Evolutionary conservation across 768 basidiomycete genomes (phyloP).

Genomic region (Phaeotremella fagi): DNA sequence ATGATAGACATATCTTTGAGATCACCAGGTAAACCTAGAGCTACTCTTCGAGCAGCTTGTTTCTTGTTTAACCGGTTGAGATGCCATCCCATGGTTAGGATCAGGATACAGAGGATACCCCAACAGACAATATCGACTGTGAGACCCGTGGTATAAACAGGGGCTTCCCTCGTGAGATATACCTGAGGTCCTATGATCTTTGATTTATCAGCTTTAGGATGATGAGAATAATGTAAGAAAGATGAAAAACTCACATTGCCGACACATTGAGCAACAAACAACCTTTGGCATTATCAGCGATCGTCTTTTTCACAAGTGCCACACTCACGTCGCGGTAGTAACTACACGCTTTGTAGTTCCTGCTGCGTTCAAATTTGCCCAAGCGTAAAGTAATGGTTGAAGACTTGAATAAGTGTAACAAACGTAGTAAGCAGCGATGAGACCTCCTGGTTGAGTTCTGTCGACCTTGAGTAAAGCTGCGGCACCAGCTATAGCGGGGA

Average conservation of each 20-base stretch:
- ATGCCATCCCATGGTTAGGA: conserved; percentile 12
- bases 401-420: conserved; percentile 26
- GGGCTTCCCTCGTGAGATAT: conserved; percentile 12
- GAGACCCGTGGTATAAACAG: conserved; percentile 17
- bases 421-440: conserved; percentile 26
- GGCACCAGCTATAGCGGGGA: conserved; percentile 11
- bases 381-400: conserved; percentile 12
- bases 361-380: conserved; percentile 26
- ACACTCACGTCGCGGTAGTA: conserved; percentile 21
- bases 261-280: conserved; percentile 21
- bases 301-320: too few species aligned
- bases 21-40: conserved; percentile 9
- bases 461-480: conserved; percentile 17
- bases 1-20: conserved; percentile 19
- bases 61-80: conserved; percentile 20
- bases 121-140: conserved; percentile 23
- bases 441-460: conserved; percentile 6
- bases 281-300: too few species aligned
- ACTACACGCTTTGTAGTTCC: conserved; percentile 20
- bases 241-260: conserved; percentile 14
- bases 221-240: neutral
- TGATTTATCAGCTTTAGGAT: neutral
- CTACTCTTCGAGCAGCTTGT: conserved; percentile 7
- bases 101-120: conserved; percentile 8
- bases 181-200: conserved; percentile 25